Percentiles rank a stretch among this genome's conserved stretches.
Evolutionary conservation across 2,329 filamentous ascomycete species (phyloP).

Genomic region (Thielaviopsis populi): DNA sequence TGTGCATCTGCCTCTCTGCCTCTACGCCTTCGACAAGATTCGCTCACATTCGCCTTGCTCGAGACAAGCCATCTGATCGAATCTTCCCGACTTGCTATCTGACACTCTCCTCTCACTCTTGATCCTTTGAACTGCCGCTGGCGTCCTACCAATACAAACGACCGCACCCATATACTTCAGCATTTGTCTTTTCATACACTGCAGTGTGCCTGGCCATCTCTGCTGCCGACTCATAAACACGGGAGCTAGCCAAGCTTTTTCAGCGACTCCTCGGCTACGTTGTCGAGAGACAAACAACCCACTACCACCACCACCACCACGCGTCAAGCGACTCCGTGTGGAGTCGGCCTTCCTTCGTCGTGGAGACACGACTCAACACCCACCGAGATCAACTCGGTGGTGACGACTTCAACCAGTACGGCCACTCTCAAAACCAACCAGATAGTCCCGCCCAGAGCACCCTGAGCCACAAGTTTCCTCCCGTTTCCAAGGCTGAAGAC

Average conservation of each 20-base stretch:
- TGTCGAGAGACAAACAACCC: conserved; percentile 3
- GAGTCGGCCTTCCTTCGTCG: conserved; percentile 16
- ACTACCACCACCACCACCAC: not conserved
- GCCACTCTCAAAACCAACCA: conserved; percentile 15
- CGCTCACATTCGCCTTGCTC: too few relatives aligned
- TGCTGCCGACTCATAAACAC: not conserved
- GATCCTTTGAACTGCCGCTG: too few relatives aligned
- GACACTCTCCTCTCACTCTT: too few relatives aligned
- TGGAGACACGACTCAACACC: conserved; percentile 17
- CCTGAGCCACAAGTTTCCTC: conserved; percentile 11
- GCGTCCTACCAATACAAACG: too few relatives aligned
- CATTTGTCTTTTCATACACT: too few relatives aligned
- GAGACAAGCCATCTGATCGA: too few relatives aligned
- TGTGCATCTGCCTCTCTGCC: too few relatives aligned
- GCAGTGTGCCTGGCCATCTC: too few relatives aligned
- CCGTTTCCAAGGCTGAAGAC: conserved; percentile 2
- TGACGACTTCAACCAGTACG: conserved; percentile 17
- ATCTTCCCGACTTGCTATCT: too few relatives aligned
- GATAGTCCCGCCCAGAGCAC: conserved; percentile 17
- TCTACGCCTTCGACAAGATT: too few relatives aligned
- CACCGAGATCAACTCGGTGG: conserved; percentile 17
- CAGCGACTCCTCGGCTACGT: not conserved
- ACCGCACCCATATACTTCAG: too few relatives aligned
- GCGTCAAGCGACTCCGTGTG: conserved; percentile 13
- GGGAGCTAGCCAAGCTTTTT: not conserved